phyloP scores from a whole-genome alignment of 2,329 filamentous ascomycete species.

The Colletotrichum falcatum region DNA sequence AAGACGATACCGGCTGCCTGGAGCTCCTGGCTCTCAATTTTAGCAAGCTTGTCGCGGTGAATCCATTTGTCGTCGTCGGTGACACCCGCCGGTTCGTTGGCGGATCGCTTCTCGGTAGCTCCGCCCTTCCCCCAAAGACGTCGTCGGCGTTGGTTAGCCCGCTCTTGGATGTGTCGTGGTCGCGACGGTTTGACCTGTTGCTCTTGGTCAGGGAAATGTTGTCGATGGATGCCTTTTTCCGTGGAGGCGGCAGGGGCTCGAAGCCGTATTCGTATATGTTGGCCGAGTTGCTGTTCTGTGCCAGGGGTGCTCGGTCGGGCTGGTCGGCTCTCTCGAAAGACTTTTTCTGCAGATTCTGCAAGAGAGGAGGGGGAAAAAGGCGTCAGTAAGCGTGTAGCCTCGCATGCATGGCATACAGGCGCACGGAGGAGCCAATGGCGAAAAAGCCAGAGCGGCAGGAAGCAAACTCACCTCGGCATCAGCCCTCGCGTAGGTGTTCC shows the following conservation, averaged over 20 bases:
- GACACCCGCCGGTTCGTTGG: slow-evolving; percentile 44
- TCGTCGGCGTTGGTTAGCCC: slow-evolving; percentile 47
- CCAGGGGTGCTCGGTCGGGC: slow-evolving; percentile 33
- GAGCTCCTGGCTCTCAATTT: slow-evolving; percentile 84
- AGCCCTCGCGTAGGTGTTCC: slow-evolving; percentile 52
- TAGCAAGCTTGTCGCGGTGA: slow-evolving; percentile 84
- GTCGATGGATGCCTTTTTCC: slow-evolving; percentile 53
- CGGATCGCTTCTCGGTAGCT: slow-evolving; percentile 45
- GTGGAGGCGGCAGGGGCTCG: slow-evolving; percentile 43
- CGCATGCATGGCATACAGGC: background rate
- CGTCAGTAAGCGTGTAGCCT: slow-evolving; percentile 15
- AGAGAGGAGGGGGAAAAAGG: no score
- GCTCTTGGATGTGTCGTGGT: slow-evolving; percentile 42
- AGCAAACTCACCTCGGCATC: slow-evolving; percentile 53
- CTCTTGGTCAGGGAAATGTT: slow-evolving; percentile 44
- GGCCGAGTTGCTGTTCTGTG: slow-evolving; percentile 44
- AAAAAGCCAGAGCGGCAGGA: background rate
- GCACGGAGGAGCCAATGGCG: slow-evolving; percentile 9
- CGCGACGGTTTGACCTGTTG: slow-evolving; percentile 32
- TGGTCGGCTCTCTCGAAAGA: slow-evolving; percentile 36
- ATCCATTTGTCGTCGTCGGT: slow-evolving; percentile 79
- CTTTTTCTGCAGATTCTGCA: slow-evolving; percentile 42
- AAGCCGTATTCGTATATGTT: slow-evolving; percentile 41
- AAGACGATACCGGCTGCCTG: slow-evolving; percentile 80
- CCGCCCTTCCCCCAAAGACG: slow-evolving; percentile 38